Conservation (phyloP, 1,284 basidiomycete species). For the Fomitiporia mediterranea region DNA sequence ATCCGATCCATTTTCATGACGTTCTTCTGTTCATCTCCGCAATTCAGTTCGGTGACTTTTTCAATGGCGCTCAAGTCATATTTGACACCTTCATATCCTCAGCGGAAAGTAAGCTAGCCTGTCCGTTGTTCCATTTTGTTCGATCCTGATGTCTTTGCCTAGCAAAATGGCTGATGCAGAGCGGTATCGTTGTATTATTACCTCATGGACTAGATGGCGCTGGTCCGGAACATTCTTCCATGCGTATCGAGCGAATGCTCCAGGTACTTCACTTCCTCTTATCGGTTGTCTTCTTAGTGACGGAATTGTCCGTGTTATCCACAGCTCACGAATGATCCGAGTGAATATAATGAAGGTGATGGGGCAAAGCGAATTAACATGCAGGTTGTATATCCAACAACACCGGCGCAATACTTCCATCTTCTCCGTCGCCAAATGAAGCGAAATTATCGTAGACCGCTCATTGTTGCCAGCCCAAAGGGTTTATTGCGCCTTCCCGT, state of each 20-base stretch:
- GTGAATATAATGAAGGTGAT: slow-evolving; percentile 37
- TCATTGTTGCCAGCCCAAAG: slow-evolving; percentile 82
- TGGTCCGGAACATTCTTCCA: slow-evolving; percentile 87
- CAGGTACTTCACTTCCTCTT: slow-evolving; percentile 44
- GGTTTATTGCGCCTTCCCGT: slow-evolving; percentile 76
- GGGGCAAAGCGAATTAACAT: slow-evolving; percentile 61
- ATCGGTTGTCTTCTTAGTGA: slow-evolving; percentile 3
- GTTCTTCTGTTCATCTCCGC: slow-evolving; percentile 1
- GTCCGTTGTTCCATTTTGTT: neutral
- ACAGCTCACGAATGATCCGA: slow-evolving; percentile 70
- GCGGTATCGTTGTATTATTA: slow-evolving; percentile 80
- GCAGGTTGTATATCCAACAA: slow-evolving; percentile 81
- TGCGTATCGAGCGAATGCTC: slow-evolving; percentile 80
- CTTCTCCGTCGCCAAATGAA: slow-evolving; percentile 77
- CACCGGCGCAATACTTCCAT: slow-evolving; percentile 88
- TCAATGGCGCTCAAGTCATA: slow-evolving; percentile 84
- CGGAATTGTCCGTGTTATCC: neutral
- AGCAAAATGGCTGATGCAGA: slow-evolving; percentile 95
- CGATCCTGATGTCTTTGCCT: slow-evolving; percentile 7
- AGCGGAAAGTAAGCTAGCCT: slow-evolving; percentile 64
- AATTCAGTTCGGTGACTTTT: slow-evolving; percentile 80
- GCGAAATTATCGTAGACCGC: slow-evolving; percentile 80
- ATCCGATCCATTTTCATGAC: neutral
- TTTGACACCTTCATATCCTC: slow-evolving; percentile 86
- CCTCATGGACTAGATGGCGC: slow-evolving; percentile 87